Conservation (phyloP, 2,329 filamentous ascomycete genomes). For the Cylindrodendrum hubeiense region DNA sequence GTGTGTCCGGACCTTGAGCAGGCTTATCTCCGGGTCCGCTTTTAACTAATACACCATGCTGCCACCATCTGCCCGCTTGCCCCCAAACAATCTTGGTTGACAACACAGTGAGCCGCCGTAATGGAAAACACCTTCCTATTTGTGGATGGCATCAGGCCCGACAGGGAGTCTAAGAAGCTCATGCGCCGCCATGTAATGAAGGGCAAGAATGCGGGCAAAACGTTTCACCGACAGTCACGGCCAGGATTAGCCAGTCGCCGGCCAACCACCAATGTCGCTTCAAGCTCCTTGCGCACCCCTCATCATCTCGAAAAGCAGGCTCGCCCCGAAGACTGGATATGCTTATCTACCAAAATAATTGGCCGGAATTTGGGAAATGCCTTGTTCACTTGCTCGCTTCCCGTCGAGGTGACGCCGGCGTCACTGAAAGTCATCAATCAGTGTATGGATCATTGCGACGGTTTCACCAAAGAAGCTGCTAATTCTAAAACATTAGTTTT, state of each 20-base stretch:
- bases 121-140: constrained; percentile 24
- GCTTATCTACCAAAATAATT: neutral
- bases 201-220: constrained; percentile 40
- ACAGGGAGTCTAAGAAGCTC: constrained; percentile 39
- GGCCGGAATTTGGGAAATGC: constrained; percentile 5
- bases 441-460: constrained; percentile 9
- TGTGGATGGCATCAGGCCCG: constrained; percentile 24
- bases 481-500: constrained; percentile 3
- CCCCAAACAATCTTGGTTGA: too few species aligned
- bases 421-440: constrained; percentile 24
- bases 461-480: neutral
- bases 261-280: neutral
- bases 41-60: too few species aligned
- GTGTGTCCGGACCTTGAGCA: too few species aligned
- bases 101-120: too few species aligned
- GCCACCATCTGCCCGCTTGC: too few species aligned
- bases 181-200: constrained; percentile 40
- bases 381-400: constrained; percentile 8
- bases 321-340: neutral
- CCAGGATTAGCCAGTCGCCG: neutral
- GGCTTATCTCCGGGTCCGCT: too few species aligned
- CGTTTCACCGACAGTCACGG: constrained; percentile 29
- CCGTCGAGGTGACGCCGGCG: constrained; percentile 11
- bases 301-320: neutral
- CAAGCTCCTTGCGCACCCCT: neutral